A percentile compares a stretch with the other conserved stretches of the same genome.
phyloP scores from a whole-genome alignment of 1,284 basidiomycete genomes.

The Puccinia hordei region DNA sequence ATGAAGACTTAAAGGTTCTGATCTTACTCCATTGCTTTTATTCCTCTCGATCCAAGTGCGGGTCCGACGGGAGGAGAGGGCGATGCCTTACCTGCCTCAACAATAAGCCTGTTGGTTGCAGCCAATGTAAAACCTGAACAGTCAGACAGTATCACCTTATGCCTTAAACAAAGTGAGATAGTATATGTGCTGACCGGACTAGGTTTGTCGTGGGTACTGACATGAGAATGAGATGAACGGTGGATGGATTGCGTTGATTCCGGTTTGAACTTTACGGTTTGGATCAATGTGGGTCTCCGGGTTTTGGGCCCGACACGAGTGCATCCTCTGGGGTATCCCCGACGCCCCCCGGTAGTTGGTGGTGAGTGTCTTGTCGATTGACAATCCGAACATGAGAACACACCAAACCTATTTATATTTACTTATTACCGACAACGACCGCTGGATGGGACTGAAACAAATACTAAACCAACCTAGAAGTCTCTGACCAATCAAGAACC shows the following conservation, averaged over 20 bases:
- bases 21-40: slow-evolving; percentile 93
- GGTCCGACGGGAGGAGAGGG: slow-evolving; percentile 96
- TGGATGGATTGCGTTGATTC: not conserved
- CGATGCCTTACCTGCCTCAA: slow-evolving; percentile 90
- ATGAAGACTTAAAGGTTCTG: not conserved
- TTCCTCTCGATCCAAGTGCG: slow-evolving; percentile 93
- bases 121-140: not conserved
- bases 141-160: not conserved
- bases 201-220: slow-evolving; percentile 16
- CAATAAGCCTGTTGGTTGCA: slow-evolving; percentile 67
- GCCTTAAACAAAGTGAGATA: not conserved
- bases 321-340: no score
- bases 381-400: no score
- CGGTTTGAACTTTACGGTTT: no score
- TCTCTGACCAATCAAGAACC: no score
- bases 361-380: not conserved
- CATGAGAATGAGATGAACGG: not conserved
- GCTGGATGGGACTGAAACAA: not conserved
- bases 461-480: not conserved
- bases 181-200: slow-evolving; percentile 14
- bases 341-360: not conserved
- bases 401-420: no score
- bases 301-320: no score
- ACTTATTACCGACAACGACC: not conserved
- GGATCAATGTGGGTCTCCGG: not conserved